Conservation (phyloP, 139 green algal species). For the Chlorella sp. region DNA sequence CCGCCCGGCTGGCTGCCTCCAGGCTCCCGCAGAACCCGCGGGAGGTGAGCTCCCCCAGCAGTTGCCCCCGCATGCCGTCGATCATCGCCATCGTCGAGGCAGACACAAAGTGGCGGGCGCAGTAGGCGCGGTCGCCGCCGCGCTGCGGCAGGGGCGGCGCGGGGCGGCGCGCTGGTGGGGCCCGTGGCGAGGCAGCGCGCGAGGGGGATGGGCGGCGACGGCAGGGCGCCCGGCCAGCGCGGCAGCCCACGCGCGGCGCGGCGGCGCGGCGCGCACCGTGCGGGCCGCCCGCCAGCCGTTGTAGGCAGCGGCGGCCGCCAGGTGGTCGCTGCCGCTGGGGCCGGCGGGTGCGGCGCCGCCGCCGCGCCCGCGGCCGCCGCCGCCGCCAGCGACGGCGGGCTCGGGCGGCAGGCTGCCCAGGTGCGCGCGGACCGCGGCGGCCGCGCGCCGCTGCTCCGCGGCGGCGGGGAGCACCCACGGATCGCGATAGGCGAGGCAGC, state of each 20-base stretch:
- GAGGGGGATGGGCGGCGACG: neutral
- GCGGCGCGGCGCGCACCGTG: neutral
- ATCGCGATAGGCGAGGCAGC: conserved; percentile 66
- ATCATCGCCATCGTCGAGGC: conserved; percentile 73
- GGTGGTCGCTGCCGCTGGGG: conserved; percentile 66
- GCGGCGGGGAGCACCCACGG: conserved; percentile 69
- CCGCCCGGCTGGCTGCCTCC: conserved; percentile 24
- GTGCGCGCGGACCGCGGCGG: conserved; percentile 7
- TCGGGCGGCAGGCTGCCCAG: too few relatives aligned
- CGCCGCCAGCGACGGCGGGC: too few relatives aligned
- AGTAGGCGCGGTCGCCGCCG: conserved; percentile 44
- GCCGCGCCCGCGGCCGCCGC: too few relatives aligned
- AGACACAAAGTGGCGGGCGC: conserved; percentile 55
- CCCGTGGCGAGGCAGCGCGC: too few relatives aligned
- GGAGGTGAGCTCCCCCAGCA: conserved; percentile 62
- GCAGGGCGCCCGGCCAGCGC: neutral
- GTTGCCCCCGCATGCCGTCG: conserved; percentile 70
- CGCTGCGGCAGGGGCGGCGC: neutral
- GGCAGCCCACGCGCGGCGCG: too few relatives aligned
- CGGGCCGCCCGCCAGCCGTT: conserved; percentile 47
- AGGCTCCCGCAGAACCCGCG: conserved; percentile 44
- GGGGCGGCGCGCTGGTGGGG: neutral
- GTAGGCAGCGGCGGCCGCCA: conserved; percentile 61
- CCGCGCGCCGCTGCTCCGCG: conserved; percentile 28
- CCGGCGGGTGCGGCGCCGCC: too few relatives aligned